A percentile compares a stretch with the other conserved stretches of the same genome.
phyloP scores from a whole-genome alignment of 2,329 filamentous ascomycete species.

The Alternaria sp. region DNA sequence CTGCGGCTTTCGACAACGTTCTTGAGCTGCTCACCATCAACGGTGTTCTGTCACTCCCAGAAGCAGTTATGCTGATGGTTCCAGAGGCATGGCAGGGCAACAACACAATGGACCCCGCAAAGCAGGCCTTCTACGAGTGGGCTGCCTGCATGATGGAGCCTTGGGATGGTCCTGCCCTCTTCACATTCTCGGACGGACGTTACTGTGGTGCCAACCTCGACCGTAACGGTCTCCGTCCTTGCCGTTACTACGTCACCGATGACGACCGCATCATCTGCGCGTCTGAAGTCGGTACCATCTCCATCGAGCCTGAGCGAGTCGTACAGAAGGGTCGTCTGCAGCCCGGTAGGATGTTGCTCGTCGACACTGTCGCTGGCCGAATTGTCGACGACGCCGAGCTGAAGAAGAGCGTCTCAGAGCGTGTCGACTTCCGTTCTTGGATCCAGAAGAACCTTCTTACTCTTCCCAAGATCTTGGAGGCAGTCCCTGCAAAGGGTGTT shows the following conservation, averaged over 20 bases:
- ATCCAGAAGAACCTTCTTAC: slow-evolving; percentile 84
- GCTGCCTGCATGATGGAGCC: slow-evolving; percentile 99
- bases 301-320: slow-evolving; percentile 86
- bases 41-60: slow-evolving; percentile 90
- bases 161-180: slow-evolving; percentile 95
- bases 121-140: slow-evolving; percentile 98
- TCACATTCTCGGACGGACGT: slow-evolving; percentile 94
- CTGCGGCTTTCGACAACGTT: slow-evolving; percentile 96
- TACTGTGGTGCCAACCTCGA: slow-evolving; percentile 98
- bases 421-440: slow-evolving; percentile 88
- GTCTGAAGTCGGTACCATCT: slow-evolving; percentile 93
- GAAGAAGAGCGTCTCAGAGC: slow-evolving; percentile 84
- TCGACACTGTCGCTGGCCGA: slow-evolving; percentile 87
- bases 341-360: slow-evolving; percentile 93
- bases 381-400: slow-evolving; percentile 95
- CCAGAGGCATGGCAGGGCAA: slow-evolving; percentile 98
- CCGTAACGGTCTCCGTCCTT: slow-evolving; percentile 92
- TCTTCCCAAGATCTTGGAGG: slow-evolving; percentile 74
- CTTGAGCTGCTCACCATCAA: slow-evolving; percentile 94
- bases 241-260: slow-evolving; percentile 95
- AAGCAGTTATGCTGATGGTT: slow-evolving; percentile 98
- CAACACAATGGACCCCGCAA: slow-evolving; percentile 86
- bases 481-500: slow-evolving; percentile 62
- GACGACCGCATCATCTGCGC: slow-evolving; percentile 97
- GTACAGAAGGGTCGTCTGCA: slow-evolving; percentile 93